Conservation (phyloP, 148 eudicot species). For the Camellia lanceoleosa region DNA sequence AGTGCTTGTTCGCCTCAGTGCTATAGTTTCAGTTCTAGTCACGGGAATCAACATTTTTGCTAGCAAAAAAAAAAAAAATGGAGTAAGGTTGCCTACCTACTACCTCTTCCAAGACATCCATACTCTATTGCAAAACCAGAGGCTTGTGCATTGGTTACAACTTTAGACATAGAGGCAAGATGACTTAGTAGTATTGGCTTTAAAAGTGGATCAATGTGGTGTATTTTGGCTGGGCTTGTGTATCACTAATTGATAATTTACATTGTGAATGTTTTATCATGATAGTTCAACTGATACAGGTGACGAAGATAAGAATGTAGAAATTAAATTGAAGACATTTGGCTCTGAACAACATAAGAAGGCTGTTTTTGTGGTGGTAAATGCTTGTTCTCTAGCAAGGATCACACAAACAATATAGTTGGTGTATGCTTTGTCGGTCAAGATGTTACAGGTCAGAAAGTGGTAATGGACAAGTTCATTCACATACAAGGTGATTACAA, state of each 20-base stretch:
- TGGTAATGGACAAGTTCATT: conserved; percentile 83
- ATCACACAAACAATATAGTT: conserved; percentile 57
- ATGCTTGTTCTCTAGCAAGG: conserved; percentile 94
- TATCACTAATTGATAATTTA: neutral
- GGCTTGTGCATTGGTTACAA: no score
- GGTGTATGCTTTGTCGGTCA: conserved; percentile 95
- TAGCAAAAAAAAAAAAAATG: no score
- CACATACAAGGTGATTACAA: conserved; percentile 88
- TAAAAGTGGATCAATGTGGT: neutral
- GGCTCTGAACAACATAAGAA: conserved; percentile 41
- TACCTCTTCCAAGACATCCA: no score
- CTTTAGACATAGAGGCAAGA: neutral
- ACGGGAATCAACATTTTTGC: no score
- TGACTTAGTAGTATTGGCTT: neutral
- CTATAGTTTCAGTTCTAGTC: no score
- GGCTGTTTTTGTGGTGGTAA: conserved; percentile 72
- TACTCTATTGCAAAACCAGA: no score
- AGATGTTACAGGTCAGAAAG: conserved; percentile 83
- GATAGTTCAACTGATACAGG: conserved; percentile 51
- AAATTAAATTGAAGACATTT: conserved; percentile 73
- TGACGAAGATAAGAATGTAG: conserved; percentile 86
- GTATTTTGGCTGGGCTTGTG: neutral
- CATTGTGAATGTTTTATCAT: neutral
- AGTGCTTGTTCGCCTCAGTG: no score
- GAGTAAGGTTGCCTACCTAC: no score